Evolutionary conservation across 2,329 filamentous ascomycete genomes (phyloP).

Genomic region (Diaporthe sp.): DNA sequence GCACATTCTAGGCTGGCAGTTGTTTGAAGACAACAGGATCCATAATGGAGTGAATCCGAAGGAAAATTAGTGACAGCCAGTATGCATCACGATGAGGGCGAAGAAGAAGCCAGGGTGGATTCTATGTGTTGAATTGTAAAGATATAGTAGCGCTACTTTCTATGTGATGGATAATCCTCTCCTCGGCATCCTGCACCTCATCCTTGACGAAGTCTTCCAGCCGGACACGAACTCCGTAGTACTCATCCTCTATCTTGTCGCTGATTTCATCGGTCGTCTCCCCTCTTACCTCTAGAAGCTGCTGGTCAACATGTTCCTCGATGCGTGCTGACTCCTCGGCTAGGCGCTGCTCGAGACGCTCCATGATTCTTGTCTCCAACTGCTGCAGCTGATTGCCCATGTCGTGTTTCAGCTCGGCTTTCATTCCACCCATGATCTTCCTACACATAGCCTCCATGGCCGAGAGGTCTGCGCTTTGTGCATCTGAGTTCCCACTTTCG

Average conservation of each 20-base stretch:
- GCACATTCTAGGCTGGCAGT: not conserved
- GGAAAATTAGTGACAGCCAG: too few relatives aligned
- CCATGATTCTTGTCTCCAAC: slow-evolving; percentile 10
- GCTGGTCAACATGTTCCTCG: slow-evolving; percentile 5
- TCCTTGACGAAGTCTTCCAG: slow-evolving; percentile 25
- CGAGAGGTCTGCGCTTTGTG: not conserved
- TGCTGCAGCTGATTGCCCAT: slow-evolving; percentile 21
- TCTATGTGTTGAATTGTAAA: slow-evolving; percentile 32
- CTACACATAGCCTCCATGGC: slow-evolving; percentile 28
- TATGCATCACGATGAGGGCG: too few relatives aligned
- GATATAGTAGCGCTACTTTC: slow-evolving; percentile 32
- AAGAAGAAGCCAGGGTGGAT: not conserved
- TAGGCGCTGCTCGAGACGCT: slow-evolving; percentile 5
- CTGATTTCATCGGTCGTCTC: slow-evolving; percentile 23
- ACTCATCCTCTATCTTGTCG: slow-evolving; percentile 5
- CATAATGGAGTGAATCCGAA: too few relatives aligned
- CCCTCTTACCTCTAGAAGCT: slow-evolving; percentile 25
- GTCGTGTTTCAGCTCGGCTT: slow-evolving; percentile 25
- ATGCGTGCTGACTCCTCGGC: slow-evolving; percentile 6
- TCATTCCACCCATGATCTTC: slow-evolving; percentile 33
- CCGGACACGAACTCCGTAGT: slow-evolving; percentile 12
- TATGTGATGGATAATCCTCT: slow-evolving; percentile 33
- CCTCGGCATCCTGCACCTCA: slow-evolving; percentile 26
- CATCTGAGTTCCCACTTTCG: not conserved
- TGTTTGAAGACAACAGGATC: not conserved